Base-by-base conservation (phyloP, 106 monocot genomes). In the Dendrobium catenatum region DNA sequence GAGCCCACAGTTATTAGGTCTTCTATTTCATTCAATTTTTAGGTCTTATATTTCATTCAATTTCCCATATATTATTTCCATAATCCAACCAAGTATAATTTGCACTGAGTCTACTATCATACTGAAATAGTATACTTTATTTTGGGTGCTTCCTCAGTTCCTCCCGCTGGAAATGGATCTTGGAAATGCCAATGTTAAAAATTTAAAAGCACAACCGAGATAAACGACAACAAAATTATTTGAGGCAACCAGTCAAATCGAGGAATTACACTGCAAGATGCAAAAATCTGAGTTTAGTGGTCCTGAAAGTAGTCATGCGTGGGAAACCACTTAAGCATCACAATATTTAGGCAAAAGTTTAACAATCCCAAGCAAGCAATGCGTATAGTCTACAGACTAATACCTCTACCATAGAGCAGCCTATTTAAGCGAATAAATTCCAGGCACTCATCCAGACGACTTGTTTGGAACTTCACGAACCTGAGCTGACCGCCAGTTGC, bases 401-500 rank as follows among this genome's bases (percentile, higher is more conserved):
- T 43, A 74, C 74, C 74, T 74, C 74, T 81, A 27, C 76, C 56
- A 49, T 13, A 22, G 27, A 84, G 68, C 68, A 89, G 85, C 46
- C 78, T 82, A 64, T 89, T 85, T 7, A 82, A 79, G 67, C 67
- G 77, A 44, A 92, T 87, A 61, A 92, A 92, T 24, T 87, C 84
- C 68, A 92, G 72, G 86, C 91, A 92, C 40, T 92, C 84, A 47
- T 92, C 85, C 43, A 92, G 85, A 5, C 68, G 54, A 64, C 89
- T 81, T 20, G 85, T 87, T 55, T 92, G 77, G 47, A 92, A 92
- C 82, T 85, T 92, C 16, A 84, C 79, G 70, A 92, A 92, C 61
- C 61, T 82, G 8, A 92, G 83, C 79, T 84, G 73, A 73, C 89
- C 91, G 46, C 88, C 82, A 16, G 20, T 22, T 4, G n/a, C 10